Evolutionary conservation across 108 stramenopile genomes (phyloP), one percentile per base, ranked within the genome.

Genomic region (Skeletonema costatum): DNA sequence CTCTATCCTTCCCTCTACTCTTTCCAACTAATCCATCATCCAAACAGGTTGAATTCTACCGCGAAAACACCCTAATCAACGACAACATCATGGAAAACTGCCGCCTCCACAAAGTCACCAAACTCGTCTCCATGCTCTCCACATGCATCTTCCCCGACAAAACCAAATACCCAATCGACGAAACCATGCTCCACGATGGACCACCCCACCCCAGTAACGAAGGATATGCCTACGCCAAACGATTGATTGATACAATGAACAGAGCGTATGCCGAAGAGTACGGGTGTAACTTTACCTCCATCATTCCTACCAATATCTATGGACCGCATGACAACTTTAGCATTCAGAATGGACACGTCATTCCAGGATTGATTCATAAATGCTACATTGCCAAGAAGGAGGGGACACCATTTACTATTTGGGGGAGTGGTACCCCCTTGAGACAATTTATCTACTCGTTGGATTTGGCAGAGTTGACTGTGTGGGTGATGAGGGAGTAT

Each of bases 101-200:
- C 74, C 90, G 96, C 60, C 92, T 97, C 68, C 91, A 95, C 87
- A 92, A 97, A 80, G 97, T 99, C 48, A 77, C 95, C 74, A 99
- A 99, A 87, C 93, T 99, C 25, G 99, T 99, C 39, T 93, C 93
- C 76, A 96, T 97, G 82, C 87, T 99, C 58, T 92, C 90, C 50
- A 99, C 99, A 25, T 98, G 99, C 87, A 96, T 99, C 86, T 99
- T 98, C 88, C 99, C 99, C 42, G 98, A 98, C 89, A 98, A 99
- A 89, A 98, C 98, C 35, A 97, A 96, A 51, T 99, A 97, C 82
- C 99, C 99, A 62, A 99, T 99, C 71, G 97, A 99, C 76, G 99
- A 99, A 86, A 98, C 97, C 76, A 99, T 98, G 99, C 82, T 99
- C 29, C 98, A 99, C 89, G 85, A 96, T 73, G 98, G 99, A 16